Evolutionary conservation across 2,329 filamentous ascomycete genomes (phyloP), one percentile per base, ranked within the genome.

Genomic region (Cladosporium sp.): DNA sequence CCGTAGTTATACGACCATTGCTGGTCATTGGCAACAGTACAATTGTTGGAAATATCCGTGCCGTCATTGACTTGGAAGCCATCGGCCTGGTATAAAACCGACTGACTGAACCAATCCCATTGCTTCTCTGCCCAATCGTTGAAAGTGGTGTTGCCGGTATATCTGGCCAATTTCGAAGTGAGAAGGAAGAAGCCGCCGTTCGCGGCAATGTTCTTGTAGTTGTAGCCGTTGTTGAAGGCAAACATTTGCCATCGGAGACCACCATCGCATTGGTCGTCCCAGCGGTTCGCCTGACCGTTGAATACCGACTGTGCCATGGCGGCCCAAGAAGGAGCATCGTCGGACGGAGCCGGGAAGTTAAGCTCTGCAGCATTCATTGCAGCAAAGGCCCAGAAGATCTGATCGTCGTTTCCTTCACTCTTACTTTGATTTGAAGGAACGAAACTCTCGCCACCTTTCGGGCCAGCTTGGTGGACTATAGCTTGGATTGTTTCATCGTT

Each of bases 81-180:
- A 21, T 57, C 55, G 29, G 31, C 29, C 21, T 59, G 35, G 37
- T 29, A 59, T 14, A 85, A 84, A 4, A 88, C 77, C 1, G 77
- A 77, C 2, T 77, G 76, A 4, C 66, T 63, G 62, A 75, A 72
- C 78, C 78, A 80, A 18, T 77, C 69, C 72, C 73, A 80, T 44
- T 69, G 67, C 65, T 72, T 76, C 61, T 80, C 77, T 1, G 85
- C 85, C 89, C 89, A 92, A 70, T 91, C 84, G 79, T 81, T 66
- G 69, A 91, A 91, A 0, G 85, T 89, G 66, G 74, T 56, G 65
- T 80, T 80, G 21, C 74, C 76, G 11, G 78, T 80, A 68, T 80
- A 80, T 23, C 74, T 71, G 5, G 71, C 77, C 10, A 80, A 72
- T 28, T 78, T 72, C 10, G 82, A 77, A 8, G 80, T 80, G 16